Percentiles rank a stretch among this genome's conserved stretches.
Evolutionary conservation across 2,329 filamentous ascomycete genomes (phyloP).

Genomic region (Dothiorella sarmentorum): DNA sequence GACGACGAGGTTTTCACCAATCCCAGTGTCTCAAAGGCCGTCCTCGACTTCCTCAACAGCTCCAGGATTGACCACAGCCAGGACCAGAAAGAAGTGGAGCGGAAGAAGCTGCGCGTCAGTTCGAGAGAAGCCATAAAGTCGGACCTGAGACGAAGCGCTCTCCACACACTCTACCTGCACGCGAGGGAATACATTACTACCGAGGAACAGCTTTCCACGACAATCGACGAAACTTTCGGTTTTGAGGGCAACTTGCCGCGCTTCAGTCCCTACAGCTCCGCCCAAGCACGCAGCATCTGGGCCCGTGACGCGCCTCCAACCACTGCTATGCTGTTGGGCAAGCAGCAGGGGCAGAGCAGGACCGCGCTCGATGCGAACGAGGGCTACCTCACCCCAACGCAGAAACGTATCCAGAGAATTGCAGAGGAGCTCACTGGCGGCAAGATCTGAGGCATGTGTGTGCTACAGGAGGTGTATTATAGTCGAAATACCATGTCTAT

Average conservation of each 20-base stretch:
- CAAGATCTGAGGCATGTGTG: conserved; percentile 29
- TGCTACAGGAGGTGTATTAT: not conserved
- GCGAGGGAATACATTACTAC: conserved; percentile 82
- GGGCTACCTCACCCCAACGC: conserved; percentile 41
- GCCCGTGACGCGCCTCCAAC: conserved; percentile 31
- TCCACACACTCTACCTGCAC: conserved; percentile 88
- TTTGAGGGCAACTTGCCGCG: conserved; percentile 49
- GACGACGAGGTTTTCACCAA: conserved; percentile 75
- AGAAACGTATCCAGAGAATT: conserved; percentile 60
- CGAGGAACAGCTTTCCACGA: conserved; percentile 69
- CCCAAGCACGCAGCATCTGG: conserved; percentile 32
- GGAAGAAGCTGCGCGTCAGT: too few species aligned
- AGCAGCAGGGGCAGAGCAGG: conserved; percentile 35
- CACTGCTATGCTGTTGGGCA: conserved; percentile 31
- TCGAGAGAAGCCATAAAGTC: conserved; percentile 53
- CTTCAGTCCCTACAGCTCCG: conserved; percentile 31
- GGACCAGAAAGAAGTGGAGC: too few species aligned
- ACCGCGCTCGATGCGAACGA: conserved; percentile 25
- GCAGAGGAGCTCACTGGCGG: conserved; percentile 66
- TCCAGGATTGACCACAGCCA: conserved; percentile 13
- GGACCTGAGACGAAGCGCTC: conserved; percentile 61
- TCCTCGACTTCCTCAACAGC: conserved; percentile 28
- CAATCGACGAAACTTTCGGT: conserved; percentile 74
- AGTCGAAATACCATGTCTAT: not conserved
- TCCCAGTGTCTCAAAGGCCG: conserved; percentile 52